These are phyloP conservation scores for Fibroporia radiculosa DNA, from an alignment of 768 basidiomycete species.

Conservation along the genomic window DNA sequence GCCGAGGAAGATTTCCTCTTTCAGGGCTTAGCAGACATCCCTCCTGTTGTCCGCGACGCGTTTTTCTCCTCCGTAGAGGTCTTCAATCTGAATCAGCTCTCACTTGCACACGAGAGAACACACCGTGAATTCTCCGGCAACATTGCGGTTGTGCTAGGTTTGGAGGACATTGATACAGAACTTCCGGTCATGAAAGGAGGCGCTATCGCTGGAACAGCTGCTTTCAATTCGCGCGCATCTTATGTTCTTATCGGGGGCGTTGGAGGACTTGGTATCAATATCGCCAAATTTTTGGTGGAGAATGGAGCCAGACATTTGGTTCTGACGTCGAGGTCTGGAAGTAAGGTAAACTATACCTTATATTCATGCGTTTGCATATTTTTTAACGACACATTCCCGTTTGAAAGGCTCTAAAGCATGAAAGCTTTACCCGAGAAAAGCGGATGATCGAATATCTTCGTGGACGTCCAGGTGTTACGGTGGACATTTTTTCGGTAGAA, in stretches of 20 bases:
- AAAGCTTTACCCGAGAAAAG: conserved; percentile 6
- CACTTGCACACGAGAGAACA: too few relatives aligned
- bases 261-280: conserved; percentile 4
- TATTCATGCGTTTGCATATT: background rate
- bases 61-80: too few relatives aligned
- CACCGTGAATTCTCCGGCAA: background rate
- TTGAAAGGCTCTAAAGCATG: conserved; percentile 1
- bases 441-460: conserved; percentile 4
- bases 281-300: conserved; percentile 3
- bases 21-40: background rate
- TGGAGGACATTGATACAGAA: background rate
- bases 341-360: too few relatives aligned
- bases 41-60: background rate
- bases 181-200: background rate
- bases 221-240: conserved; percentile 3
- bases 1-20: too few relatives aligned
- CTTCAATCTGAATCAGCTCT: too few relatives aligned
- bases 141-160: background rate
- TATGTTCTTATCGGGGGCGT: conserved; percentile 8
- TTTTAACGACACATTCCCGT: too few relatives aligned
- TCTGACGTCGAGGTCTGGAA: conserved; percentile 8
- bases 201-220: background rate
- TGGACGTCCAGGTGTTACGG: conserved; percentile 1
- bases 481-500: conserved; percentile 8
- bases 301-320: conserved; percentile 6